Base-by-base conservation (phyloP, 257 asterid species). In the Catharanthus roseus region DNA sequence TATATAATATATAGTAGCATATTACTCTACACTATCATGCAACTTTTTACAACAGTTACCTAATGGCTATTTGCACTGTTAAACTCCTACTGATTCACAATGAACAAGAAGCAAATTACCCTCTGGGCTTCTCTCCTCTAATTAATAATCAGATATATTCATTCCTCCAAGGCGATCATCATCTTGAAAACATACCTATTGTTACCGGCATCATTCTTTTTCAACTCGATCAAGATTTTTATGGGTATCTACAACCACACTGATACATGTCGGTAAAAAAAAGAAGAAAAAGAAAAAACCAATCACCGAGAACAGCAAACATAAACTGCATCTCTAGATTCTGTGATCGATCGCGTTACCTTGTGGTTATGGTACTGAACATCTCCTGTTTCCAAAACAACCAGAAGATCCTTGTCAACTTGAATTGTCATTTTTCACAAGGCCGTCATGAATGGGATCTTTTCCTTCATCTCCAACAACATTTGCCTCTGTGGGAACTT, bases 381-480 rank as follows among this genome's bases (percentile, higher is more conserved):
- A 57, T 28, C 28, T 57, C 3, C 23, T 36, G 6, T 65, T 64
- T 65, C 29, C 53, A 65, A 38, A 18, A 15, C 19, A 36, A 65
- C 3, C 42, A 18, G 31, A 13, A 34, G 36, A 38, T 65, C 51
- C 39, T 0, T 10, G 50, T 68, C 70, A 62, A 34, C 49, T 67
- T 33, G 29, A 61, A 28, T 31, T 16, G 4, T 60, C 51, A 65
- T 1, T 65, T 69, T 70, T 63, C 24, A 38, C 49, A 21, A 12
- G 65, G 58, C 13, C 80, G 39, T 36, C 70, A 44, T 66, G 73
- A 68, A 61, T 65, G 62, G 65, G 65, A 57, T 63, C 72, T 47
- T 72, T 69, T 68, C 33, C 53, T 78, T 75, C 84, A 7, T 63
- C 53, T 65, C 69, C 65, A 38, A 33, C 72, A 68, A 19, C 33